Evolutionary conservation across 2,329 filamentous ascomycete species (phyloP).

Genomic region (Aspergillus texensis): DNA sequence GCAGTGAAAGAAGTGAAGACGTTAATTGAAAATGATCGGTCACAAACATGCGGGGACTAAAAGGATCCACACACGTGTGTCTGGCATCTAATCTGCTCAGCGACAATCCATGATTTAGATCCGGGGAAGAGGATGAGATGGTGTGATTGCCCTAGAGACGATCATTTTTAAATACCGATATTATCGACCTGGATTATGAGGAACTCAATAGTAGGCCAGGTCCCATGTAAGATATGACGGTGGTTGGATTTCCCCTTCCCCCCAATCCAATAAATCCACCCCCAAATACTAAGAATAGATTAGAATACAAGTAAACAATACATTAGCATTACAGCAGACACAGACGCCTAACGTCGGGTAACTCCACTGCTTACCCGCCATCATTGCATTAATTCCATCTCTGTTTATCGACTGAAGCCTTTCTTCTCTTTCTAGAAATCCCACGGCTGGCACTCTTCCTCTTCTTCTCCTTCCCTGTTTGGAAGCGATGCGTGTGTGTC

Average conservation of each 20-base stretch:
- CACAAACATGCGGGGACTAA: background rate
- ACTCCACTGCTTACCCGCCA: conserved; percentile 4
- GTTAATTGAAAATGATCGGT: background rate
- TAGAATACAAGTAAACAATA: conserved; percentile 5
- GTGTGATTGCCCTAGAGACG: background rate
- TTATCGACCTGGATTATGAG: background rate
- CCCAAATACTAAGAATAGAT: conserved; percentile 2
- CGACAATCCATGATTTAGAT: background rate
- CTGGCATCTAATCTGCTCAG: background rate
- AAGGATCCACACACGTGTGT: conserved; percentile 1
- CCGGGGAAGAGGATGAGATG: background rate
- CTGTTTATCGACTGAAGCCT: background rate
- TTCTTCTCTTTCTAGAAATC: background rate
- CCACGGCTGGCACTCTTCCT: background rate
- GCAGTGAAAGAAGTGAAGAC: background rate
- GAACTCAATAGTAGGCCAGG: background rate
- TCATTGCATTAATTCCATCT: background rate
- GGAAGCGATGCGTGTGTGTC: background rate
- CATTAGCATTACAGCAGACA: background rate
- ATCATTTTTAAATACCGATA: background rate
- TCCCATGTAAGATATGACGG: background rate
- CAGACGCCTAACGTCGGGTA: background rate
- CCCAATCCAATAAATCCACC: background rate
- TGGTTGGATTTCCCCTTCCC: background rate
- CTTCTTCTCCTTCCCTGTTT: background rate